Conservation (phyloP, 1,284 basidiomycete species). For the Wolfiporia cocos region DNA sequence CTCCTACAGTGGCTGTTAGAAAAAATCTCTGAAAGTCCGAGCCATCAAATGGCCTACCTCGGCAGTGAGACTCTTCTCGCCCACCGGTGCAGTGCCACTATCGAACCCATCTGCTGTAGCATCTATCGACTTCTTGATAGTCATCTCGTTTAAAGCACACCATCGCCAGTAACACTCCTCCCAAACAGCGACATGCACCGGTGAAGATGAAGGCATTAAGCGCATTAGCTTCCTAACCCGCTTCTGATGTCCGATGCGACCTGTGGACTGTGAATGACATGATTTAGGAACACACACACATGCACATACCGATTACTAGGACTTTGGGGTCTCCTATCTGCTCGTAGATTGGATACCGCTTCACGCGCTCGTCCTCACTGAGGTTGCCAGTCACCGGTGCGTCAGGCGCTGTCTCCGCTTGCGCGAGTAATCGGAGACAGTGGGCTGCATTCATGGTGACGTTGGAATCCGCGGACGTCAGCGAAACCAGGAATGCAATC, state of each 20-base stretch:
- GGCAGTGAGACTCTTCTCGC: slow-evolving; percentile 28
- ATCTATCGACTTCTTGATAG: slow-evolving; percentile 20
- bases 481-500: slow-evolving; percentile 62
- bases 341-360: slow-evolving; percentile 68
- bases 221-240: slow-evolving; percentile 70
- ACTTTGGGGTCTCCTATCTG: slow-evolving; percentile 71
- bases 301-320: slow-evolving; percentile 54
- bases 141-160: slow-evolving; percentile 29
- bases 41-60: too few relatives aligned
- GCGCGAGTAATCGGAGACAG: slow-evolving; percentile 59
- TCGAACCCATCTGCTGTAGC: slow-evolving; percentile 19
- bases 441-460: slow-evolving; percentile 65
- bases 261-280: slow-evolving; percentile 17
- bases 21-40: too few relatives aligned
- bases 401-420: slow-evolving; percentile 54
- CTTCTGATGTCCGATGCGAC: slow-evolving; percentile 78
- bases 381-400: slow-evolving; percentile 43
- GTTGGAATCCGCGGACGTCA: slow-evolving; percentile 60
- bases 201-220: slow-evolving; percentile 54
- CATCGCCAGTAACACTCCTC: slow-evolving; percentile 65
- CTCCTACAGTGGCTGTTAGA: slow-evolving; percentile 57
- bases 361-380: slow-evolving; percentile 55
- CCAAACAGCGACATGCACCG: slow-evolving; percentile 74
- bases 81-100: slow-evolving; percentile 16
- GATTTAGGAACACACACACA: background rate